Evolutionary conservation across 768 basidiomycete genomes (phyloP), one percentile per base, ranked within the genome.

Genomic region (Pleurotus platypus): DNA sequence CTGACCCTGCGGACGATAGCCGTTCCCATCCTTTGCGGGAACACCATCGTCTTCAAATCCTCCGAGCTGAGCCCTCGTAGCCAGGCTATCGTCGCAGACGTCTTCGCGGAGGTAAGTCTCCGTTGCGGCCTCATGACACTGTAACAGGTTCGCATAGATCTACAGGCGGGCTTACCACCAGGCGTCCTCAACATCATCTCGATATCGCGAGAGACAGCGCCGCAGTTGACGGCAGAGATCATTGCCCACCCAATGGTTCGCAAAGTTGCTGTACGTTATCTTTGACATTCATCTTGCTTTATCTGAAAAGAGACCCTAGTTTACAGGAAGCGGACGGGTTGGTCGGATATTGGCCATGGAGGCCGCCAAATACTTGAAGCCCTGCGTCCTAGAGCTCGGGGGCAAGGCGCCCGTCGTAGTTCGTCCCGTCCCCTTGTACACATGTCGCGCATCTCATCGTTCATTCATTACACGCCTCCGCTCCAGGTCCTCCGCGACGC

Each of bases 321-420:
- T 84, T 62, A 84, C 83, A 5, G 84, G 84, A 1, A 81, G 81
- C 51, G 77, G 79, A 56, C 71, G 74, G 30, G 79, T 85, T 7
- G 83, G 82, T 6, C 73, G 70, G 55, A 76, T 82, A 16, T 72
- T 84, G 53, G 82, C 82, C 3, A 69, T 67, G 4, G 81, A 82
- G 66, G 81, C 82, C n/a, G 82, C 81, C 6, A 83, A 80, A 59
- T 61, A 80, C 59, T 66, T 83, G 13, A 85, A 83, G 61, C 80
- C 82, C 8, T 78, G 78, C 53, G 72, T 83, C 8, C 66, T 85
- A 22, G 83, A 85, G 60, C 73, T 85, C 0, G 82, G 82, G 15
- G 80, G 82, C 7, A 83, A 83, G 61, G 71, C 80, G 1, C 81
- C 82, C 1, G 73, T 75, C 1, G 69, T 84, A 26, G 79, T 84